Evolutionary conservation across 2,329 filamentous ascomycete species (phyloP), one percentile per base, ranked within the genome.

Genomic region (Phialophora verrucosa): DNA sequence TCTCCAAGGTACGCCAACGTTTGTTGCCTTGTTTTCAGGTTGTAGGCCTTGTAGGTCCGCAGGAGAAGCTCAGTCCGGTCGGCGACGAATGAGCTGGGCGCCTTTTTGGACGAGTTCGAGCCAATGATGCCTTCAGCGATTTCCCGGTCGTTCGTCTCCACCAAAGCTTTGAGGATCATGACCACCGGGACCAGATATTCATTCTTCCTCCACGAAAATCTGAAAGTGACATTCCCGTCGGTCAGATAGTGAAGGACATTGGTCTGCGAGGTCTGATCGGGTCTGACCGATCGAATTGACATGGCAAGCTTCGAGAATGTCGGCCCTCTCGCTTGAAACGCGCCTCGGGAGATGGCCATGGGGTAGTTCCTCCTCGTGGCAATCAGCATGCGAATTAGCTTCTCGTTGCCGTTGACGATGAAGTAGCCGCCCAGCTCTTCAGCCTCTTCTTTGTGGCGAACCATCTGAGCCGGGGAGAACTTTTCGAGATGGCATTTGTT

Each of bases 371-470:
- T 87, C 78, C 92, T 88, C 76, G 93, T 92, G 69, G 98, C 87
- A 70, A 97, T 89, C 69, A 99, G 84, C 83, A 98, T 88, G 76
- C 95, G 92, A 73, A 98, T 93, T 65, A 98, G 87, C 82, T 97
- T 98, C 79, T 99, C 95, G 75, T 93, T 97, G 71, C 95, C 95
- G 77, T 99, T 99, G 74, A 99, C 91, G 74, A 99, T 88, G 76
- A 98, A 99, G 78, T 98, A 99, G 53, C 95, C 95, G 44, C 95
- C 95, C 35, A 98, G 81, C 79, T 99, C 95, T 79, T 99, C 95
- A 0, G 93, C 91, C 79, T 99, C 95, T 80, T 99, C 95, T 77
- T 97, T 96, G 67, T 88, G 88, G 70, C 90, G 85, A 32, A 98
- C 92, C 17, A 99, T 85, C 74, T 91, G 85, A 11, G 90, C 89